A percentile compares a stretch with the other conserved stretches of the same genome.
phyloP scores from a whole-genome alignment of 495 filamentous ascomycete species.

The Podospora australis region DNA sequence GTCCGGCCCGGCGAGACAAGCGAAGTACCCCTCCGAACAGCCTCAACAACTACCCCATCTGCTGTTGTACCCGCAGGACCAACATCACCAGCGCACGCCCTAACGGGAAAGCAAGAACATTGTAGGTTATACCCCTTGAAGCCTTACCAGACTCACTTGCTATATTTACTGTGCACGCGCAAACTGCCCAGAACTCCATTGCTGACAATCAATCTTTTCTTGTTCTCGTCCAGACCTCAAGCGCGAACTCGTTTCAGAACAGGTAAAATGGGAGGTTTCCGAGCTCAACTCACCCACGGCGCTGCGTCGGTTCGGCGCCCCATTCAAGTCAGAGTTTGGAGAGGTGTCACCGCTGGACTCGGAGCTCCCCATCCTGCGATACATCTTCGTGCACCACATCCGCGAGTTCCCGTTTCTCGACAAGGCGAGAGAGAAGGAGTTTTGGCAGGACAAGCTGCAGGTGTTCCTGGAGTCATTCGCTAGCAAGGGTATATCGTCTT shows the following conservation, averaged over 20 bases:
- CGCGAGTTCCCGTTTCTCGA: conserved; percentile 97
- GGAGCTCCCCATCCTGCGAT: conserved; percentile 86
- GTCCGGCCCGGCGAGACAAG: conserved; percentile 7
- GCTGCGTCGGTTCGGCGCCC: conserved; percentile 88
- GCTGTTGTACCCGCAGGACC: not conserved
- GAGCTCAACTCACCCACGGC: conserved; percentile 93
- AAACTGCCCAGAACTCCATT: no score
- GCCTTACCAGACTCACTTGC: no score
- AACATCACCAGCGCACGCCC: conserved; percentile 27
- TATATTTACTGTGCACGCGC: no score
- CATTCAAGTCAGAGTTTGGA: conserved; percentile 85
- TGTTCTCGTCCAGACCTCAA: conserved; percentile 72
- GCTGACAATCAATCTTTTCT: no score
- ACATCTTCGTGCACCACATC: conserved; percentile 97
- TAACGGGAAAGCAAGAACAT: conserved; percentile 97
- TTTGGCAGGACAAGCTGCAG: conserved; percentile 98
- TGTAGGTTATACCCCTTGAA: conserved; percentile 69
- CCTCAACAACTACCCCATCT: no score
- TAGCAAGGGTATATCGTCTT: conserved; percentile 95
- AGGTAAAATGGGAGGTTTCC: conserved; percentile 80
- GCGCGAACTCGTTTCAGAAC: conserved; percentile 83
- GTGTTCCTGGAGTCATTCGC: conserved; percentile 95
- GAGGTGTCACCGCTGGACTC: conserved; percentile 92
- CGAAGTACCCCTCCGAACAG: conserved; percentile 14
- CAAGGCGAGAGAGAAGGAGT: conserved; percentile 94